phyloP scores from a whole-genome alignment of 1,139 yeast genomes.

The Yamadazyma triangularis region DNA sequence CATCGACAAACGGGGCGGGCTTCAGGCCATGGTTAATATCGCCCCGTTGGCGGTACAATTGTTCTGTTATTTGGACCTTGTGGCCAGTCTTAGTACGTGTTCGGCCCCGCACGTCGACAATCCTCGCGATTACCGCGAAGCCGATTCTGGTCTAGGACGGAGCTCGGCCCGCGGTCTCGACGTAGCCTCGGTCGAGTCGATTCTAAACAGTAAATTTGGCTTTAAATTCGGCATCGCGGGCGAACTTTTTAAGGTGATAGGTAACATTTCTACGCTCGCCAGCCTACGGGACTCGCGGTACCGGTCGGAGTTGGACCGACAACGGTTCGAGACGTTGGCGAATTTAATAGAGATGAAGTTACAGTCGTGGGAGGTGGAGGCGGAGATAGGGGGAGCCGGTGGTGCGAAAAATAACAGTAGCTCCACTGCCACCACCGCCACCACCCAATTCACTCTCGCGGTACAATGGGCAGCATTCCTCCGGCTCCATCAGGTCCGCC shows the following conservation, averaged over 20 bases:
- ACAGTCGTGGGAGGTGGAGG: constrained; percentile 17
- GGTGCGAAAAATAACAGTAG: constrained; percentile 7
- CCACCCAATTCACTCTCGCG: constrained; percentile 15
- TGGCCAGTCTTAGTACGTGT: constrained; percentile 18
- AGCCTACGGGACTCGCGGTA: constrained; percentile 12
- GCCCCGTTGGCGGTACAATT: constrained; percentile 17
- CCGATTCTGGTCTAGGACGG: too few relatives aligned
- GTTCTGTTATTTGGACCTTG: constrained; percentile 18
- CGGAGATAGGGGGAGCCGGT: constrained; percentile 7
- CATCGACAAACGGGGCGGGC: constrained; percentile 16
- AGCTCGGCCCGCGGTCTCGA: constrained; percentile 13
- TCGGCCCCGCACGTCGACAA: constrained; percentile 15
- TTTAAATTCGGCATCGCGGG: constrained; percentile 19
- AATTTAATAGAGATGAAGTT: constrained; percentile 16
- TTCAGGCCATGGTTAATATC: constrained; percentile 10
- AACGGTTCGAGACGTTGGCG: constrained; percentile 15
- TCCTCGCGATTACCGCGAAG: constrained; percentile 3
- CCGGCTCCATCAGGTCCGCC: constrained; percentile 16
- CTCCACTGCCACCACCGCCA: constrained; percentile 7
- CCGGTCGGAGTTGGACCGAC: constrained; percentile 10
- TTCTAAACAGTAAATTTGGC: constrained; percentile 17
- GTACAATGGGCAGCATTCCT: constrained; percentile 20
- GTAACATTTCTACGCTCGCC: constrained; percentile 18
- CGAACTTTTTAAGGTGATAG: constrained; percentile 18
- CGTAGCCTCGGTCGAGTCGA: constrained; percentile 13